A percentile compares a stretch with the other conserved stretches of the same genome.
Evolutionary conservation across 306 rosid genomes (phyloP).

Genomic region (Glycyrrhiza uralensis): DNA sequence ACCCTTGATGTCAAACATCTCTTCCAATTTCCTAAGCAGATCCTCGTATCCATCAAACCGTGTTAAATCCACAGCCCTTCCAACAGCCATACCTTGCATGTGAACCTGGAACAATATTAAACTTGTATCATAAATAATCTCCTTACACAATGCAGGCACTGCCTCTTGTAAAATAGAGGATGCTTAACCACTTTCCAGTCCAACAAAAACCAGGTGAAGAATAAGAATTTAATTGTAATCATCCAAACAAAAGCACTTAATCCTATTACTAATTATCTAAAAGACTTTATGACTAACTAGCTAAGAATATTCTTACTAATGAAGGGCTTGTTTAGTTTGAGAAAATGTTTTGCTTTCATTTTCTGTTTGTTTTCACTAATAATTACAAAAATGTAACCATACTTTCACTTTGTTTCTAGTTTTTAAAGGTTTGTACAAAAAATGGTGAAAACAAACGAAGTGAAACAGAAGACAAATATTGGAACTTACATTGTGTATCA

Average conservation of each 20-base stretch:
- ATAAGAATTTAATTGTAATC: not conserved
- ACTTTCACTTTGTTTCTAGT: not conserved
- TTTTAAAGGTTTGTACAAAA: not conserved
- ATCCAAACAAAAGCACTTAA: not conserved
- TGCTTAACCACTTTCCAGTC: constrained; percentile 8
- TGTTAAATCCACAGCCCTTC: constrained; percentile 93
- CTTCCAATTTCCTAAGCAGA: constrained; percentile 80
- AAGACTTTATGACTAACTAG: not conserved
- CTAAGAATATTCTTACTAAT: not conserved
- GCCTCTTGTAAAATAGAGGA: constrained; percentile 2
- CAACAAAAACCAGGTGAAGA: not conserved
- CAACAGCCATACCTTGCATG: constrained; percentile 99
- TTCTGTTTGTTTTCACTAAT: not conserved
- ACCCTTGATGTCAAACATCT: constrained; percentile 86
- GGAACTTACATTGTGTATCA: constrained; percentile 4
- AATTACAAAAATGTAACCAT: not conserved
- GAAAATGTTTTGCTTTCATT: not conserved
- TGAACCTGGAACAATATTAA: constrained; percentile 60
- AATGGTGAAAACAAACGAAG: not conserved
- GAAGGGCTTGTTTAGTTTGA: not conserved
- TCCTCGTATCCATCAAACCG: constrained; percentile 74
- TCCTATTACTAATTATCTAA: not conserved
- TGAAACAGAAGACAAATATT: not conserved
- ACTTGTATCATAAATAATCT: constrained; percentile 13
- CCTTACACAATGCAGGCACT: constrained; percentile 6